Evolutionary conservation across 1,284 basidiomycete species (phyloP).

Genomic region (Naganishia sp.): DNA sequence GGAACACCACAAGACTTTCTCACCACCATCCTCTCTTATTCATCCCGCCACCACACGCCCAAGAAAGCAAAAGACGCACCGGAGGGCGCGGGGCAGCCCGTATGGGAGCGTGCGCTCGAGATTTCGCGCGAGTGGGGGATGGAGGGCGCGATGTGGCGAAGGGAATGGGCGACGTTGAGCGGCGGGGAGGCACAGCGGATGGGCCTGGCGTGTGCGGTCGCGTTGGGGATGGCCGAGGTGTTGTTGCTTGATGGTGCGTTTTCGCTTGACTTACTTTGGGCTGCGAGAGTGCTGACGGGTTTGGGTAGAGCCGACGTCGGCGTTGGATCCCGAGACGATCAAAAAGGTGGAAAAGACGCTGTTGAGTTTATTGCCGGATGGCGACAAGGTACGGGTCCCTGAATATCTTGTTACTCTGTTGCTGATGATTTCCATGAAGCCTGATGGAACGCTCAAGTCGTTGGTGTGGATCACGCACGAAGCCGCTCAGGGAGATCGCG

Average conservation of each 20-base stretch:
- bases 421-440: slow-evolving; percentile 1
- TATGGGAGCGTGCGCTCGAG: slow-evolving; percentile 51
- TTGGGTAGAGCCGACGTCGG: slow-evolving; percentile 75
- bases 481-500: slow-evolving; percentile 70
- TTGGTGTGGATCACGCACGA: slow-evolving; percentile 86
- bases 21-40: slow-evolving; percentile 61
- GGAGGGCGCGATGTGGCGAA: slow-evolving; percentile 67
- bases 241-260: slow-evolving; percentile 77
- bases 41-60: slow-evolving; percentile 55
- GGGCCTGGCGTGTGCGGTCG: slow-evolving; percentile 71
- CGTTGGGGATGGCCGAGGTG: slow-evolving; percentile 71
- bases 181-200: slow-evolving; percentile 82
- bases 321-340: slow-evolving; percentile 71
- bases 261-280: background rate
- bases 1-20: slow-evolving; percentile 75
- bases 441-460: slow-evolving; percentile 59
- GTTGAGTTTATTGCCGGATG: slow-evolving; percentile 56
- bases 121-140: slow-evolving; percentile 70
- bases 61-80: background rate
- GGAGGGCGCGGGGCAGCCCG: slow-evolving; percentile 27
- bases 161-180: slow-evolving; percentile 73
- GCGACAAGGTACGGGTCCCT: slow-evolving; percentile 10
- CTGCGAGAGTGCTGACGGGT: background rate
- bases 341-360: slow-evolving; percentile 66
- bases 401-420: background rate